Conservation (phyloP, 352 stramenopile species). For the Phytopythium sindhum region DNA sequence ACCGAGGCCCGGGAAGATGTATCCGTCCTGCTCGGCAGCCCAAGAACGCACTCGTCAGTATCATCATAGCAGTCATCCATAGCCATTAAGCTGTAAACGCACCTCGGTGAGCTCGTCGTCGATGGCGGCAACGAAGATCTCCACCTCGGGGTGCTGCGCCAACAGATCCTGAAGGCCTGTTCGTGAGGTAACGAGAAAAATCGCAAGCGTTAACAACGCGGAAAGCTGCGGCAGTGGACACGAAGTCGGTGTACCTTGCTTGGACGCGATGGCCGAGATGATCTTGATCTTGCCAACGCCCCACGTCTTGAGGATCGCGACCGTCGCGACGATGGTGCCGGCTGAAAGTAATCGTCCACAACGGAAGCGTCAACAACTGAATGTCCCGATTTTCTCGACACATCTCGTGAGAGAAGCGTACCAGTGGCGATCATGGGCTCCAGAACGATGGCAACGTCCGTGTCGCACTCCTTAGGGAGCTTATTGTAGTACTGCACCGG, state of each 20-base stretch:
- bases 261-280: constrained; percentile 92
- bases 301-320: constrained; percentile 96
- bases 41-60: neutral
- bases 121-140: constrained; percentile 76
- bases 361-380: neutral
- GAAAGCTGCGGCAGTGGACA: too few species aligned
- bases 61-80: too few species aligned
- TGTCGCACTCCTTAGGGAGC: constrained; percentile 92
- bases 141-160: constrained; percentile 70
- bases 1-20: constrained; percentile 78
- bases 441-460: constrained; percentile 93
- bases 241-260: constrained; percentile 49
- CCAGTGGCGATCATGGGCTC: constrained; percentile 96
- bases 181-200: neutral
- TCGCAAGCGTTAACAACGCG: neutral
- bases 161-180: constrained; percentile 74
- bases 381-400: neutral
- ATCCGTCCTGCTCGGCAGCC: constrained; percentile 50
- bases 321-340: constrained; percentile 92
- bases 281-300: constrained; percentile 93
- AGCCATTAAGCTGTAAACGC: neutral
- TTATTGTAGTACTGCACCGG: constrained; percentile 99
- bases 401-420: constrained; percentile 12
- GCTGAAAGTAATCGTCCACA: constrained; percentile 25
- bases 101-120: constrained; percentile 77